phyloP scores from a whole-genome alignment of 768 basidiomycete species.

The Exidia glandulosa region DNA sequence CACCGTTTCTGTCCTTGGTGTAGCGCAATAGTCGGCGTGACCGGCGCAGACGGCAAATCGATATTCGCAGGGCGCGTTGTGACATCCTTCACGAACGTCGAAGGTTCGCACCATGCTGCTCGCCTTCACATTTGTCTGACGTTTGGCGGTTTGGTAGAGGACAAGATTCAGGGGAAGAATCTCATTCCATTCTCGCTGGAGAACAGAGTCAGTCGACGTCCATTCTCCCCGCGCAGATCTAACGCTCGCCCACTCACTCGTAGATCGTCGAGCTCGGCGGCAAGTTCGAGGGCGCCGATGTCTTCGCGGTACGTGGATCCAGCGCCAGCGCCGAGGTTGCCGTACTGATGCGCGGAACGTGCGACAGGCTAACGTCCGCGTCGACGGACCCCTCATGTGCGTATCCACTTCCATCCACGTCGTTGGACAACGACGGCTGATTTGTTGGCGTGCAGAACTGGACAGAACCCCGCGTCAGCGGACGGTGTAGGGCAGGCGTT shows the following conservation, averaged over 20 bases:
- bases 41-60: slow-evolving; percentile 13
- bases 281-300: slow-evolving; percentile 15
- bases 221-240: too few relatives aligned
- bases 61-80: slow-evolving; percentile 16
- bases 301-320: slow-evolving; percentile 20
- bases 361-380: slow-evolving; percentile 1
- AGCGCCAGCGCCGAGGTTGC: neutral
- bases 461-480: slow-evolving; percentile 25
- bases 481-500: slow-evolving; percentile 11
- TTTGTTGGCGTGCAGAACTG: slow-evolving; percentile 24
- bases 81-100: slow-evolving; percentile 26
- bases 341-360: neutral
- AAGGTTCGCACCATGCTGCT: slow-evolving; percentile 12
- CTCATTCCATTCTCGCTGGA: too few relatives aligned
- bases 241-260: too few relatives aligned
- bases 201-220: too few relatives aligned
- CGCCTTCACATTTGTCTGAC: slow-evolving; percentile 24
- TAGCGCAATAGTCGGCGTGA: slow-evolving; percentile 14
- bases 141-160: slow-evolving; percentile 4
- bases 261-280: slow-evolving; percentile 27
- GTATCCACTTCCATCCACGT: slow-evolving; percentile 13
- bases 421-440: slow-evolving; percentile 30
- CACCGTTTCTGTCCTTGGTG: too few relatives aligned
- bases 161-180: too few relatives aligned
- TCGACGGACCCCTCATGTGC: slow-evolving; percentile 9